phyloP scores from a whole-genome alignment of 208 protist genomes.

The Leishmania lainsoni region DNA sequence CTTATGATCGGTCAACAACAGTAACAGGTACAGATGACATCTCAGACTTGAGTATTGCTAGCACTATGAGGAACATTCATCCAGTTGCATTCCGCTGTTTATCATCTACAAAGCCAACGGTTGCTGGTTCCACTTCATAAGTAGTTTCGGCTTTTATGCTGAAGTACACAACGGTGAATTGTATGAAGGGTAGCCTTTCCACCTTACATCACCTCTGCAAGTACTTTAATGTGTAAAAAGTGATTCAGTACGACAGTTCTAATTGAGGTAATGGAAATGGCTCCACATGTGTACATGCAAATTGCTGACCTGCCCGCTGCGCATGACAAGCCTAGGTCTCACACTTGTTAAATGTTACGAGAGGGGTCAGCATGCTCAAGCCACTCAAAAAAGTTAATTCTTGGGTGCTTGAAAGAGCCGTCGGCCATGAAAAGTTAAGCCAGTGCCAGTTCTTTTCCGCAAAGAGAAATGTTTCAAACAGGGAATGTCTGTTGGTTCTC shows the following conservation, averaged over 20 bases:
- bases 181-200: not conserved
- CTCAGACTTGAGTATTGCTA: not conserved
- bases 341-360: not conserved
- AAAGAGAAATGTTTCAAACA: not conserved
- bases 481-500: not conserved
- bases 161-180: not conserved
- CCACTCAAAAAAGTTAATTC: not conserved
- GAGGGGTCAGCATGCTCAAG: not conserved
- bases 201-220: not conserved
- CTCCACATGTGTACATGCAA: not conserved
- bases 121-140: not conserved
- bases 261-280: not conserved
- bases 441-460: not conserved
- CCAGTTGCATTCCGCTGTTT: not conserved
- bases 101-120: not conserved
- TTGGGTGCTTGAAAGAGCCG: not conserved
- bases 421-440: not conserved
- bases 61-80: not conserved
- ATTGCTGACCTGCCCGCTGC: not conserved
- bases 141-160: not conserved
- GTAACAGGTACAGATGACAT: not conserved
- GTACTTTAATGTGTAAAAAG: not conserved
- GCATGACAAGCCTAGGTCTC: not conserved
- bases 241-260: not conserved
- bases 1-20: not conserved